Percentiles rank a stretch among this genome's conserved stretches.
Conservation (phyloP, 1,284 basidiomycete species). For the Moesziomyces parantarcticus region DNA sequence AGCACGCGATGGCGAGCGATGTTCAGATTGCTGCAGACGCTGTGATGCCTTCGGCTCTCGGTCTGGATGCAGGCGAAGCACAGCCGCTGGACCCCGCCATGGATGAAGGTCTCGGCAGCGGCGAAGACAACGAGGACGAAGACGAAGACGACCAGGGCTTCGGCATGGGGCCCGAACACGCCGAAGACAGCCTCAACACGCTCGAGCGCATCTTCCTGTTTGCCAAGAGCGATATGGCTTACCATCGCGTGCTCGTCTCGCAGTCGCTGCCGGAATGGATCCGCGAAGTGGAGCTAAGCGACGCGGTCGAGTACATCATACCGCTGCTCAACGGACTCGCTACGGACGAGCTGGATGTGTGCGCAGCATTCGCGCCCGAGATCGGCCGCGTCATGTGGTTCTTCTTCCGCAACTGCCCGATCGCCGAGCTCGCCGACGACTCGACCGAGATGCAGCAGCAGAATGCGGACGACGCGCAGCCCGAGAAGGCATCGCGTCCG, state of each 20-base stretch:
- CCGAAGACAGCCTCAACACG: slow-evolving; percentile 72
- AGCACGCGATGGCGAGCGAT: slow-evolving; percentile 16
- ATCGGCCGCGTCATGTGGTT: slow-evolving; percentile 90
- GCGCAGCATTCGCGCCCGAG: slow-evolving; percentile 86
- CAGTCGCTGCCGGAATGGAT: slow-evolving; percentile 66
- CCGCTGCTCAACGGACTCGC: slow-evolving; percentile 87
- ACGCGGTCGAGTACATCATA: slow-evolving; percentile 92
- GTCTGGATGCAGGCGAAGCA: slow-evolving; percentile 33
- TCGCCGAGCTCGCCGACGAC: slow-evolving; percentile 42
- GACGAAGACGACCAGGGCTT: slow-evolving; percentile 27
- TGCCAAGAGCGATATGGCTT: slow-evolving; percentile 83
- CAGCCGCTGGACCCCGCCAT: slow-evolving; percentile 26
- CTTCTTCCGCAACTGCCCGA: slow-evolving; percentile 80
- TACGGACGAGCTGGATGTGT: slow-evolving; percentile 90
- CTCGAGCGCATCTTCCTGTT: slow-evolving; percentile 95
- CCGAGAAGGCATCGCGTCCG: slow-evolving; percentile 67
- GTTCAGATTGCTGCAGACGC: slow-evolving; percentile 32
- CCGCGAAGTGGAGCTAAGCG: slow-evolving; percentile 75
- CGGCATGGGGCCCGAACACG: slow-evolving; percentile 18
- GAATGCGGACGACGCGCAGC: slow-evolving; percentile 30
- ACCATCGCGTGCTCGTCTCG: slow-evolving; percentile 82
- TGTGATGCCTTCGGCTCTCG: slow-evolving; percentile 43
- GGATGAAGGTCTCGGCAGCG: slow-evolving; percentile 15
- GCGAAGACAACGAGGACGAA: slow-evolving; percentile 16
- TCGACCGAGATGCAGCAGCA: slow-evolving; percentile 41